Base-by-base conservation (phyloP, 108 stramenopile species). In the Pseudonitzschia multiseries region DNA sequence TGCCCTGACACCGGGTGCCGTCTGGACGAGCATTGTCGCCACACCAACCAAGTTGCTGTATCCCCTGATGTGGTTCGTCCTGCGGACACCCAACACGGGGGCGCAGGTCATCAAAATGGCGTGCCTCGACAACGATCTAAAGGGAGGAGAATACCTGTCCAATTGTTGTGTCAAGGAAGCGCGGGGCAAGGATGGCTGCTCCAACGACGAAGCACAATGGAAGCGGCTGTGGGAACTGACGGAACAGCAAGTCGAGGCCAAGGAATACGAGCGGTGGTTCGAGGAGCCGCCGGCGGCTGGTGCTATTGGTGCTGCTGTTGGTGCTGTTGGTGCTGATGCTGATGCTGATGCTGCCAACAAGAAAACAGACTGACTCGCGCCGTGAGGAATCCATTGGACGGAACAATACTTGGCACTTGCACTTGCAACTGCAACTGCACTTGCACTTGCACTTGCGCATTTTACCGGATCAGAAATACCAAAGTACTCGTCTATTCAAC, bases 41-140 rank as follows among this genome's bases (percentile, higher is more conserved):
- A 20, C 21, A 21, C 24, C 44, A 3, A 22, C 46, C n/a, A n/a
- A n/a, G 0, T 5, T 67, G 5, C 27, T 51, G 14, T 51, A 67
- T 29, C 66, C 66, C 8, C 28, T 67, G 12, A 4, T 50, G 18
- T 67, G 50, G 48, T 46, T 20, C 26, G 29, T 50, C 18, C 13
- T 67, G 22, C 44, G 66, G 13, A 67, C 33, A 9, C 66, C 66
- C 8, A 51, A 4, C 0, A 67, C 5, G 15, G 66, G 66, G 8
- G 66, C 66, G 9, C 66, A 67, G 42, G 66, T 67, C 5, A 67
- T 67, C 46, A 48, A 51, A 26, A 51, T 51, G 66, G 66, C 66
- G 17, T 67, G 66, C 46, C 66, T 67, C 29, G 66, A 67, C 46
- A 17, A 48, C 0, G 46, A 29, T 41, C 36, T 62, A 33, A 14